Conservation (phyloP, 164 flowering plant genomes). For the Chloranthus sessilifolius region DNA sequence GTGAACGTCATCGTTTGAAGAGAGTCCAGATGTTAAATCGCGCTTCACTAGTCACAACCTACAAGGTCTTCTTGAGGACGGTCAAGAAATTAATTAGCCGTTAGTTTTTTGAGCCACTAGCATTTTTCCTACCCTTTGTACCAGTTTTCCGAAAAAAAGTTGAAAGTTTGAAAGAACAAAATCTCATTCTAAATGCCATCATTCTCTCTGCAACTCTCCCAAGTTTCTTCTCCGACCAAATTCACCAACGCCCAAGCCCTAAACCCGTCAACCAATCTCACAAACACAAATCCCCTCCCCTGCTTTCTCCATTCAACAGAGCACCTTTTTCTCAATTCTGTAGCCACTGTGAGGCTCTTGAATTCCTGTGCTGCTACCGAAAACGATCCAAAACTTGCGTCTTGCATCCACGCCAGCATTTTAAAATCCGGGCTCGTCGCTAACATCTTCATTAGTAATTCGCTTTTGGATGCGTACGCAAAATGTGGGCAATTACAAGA, state of each 20-base stretch:
- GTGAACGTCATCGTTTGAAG: too few relatives aligned
- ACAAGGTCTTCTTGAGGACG: too few relatives aligned
- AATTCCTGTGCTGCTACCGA: constrained; percentile 1
- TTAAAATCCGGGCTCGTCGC: background rate
- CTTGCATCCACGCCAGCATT: background rate
- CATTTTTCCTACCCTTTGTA: too few relatives aligned
- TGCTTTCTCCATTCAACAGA: background rate
- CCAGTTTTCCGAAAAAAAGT: too few relatives aligned
- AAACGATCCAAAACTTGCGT: background rate
- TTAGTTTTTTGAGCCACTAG: too few relatives aligned
- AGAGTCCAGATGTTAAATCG: too few relatives aligned
- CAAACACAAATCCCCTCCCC: background rate
- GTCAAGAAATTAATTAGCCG: too few relatives aligned
- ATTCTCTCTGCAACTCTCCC: background rate
- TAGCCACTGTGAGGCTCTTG: constrained; percentile 1
- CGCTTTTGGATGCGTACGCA: constrained; percentile 13
- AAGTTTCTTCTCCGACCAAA: constrained; percentile 1
- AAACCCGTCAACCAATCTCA: background rate
- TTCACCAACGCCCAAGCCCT: background rate
- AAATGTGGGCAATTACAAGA: constrained; percentile 12
- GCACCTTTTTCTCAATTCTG: background rate
- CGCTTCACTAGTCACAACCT: too few relatives aligned
- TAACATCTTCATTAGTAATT: constrained; percentile 12
- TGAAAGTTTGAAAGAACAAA: too few relatives aligned
- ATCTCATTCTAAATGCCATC: background rate